Evolutionary conservation across 306 rosid species (phyloP).

Genomic region (Abrus pulchellus): DNA sequence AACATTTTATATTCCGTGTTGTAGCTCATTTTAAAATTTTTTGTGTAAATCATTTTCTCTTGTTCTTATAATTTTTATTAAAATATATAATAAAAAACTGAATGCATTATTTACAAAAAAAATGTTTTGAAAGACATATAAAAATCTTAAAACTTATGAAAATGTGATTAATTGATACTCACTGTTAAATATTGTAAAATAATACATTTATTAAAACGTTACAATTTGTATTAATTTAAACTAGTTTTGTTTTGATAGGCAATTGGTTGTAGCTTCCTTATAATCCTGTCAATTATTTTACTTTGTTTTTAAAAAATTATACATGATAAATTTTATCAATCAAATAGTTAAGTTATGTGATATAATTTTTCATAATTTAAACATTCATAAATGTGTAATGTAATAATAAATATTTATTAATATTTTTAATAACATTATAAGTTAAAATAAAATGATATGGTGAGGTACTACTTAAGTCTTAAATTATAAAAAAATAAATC

Average conservation of each 20-base stretch:
- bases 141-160: not conserved
- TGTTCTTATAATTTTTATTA: no score
- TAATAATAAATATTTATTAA: not conserved
- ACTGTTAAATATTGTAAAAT: not conserved
- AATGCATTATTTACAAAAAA: not conserved
- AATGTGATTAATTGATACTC: not conserved
- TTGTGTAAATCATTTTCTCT: not conserved
- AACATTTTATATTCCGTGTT: not conserved
- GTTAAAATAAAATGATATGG: not conserved
- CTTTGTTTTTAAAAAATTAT: not conserved
- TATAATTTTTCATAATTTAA: not conserved
- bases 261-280: not conserved
- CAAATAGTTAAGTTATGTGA: not conserved
- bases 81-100: not conserved
- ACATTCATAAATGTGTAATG: not conserved
- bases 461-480: not conserved
- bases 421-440: not conserved
- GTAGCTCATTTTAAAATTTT: not conserved
- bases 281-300: no score
- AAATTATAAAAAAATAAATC: not conserved
- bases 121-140: not conserved
- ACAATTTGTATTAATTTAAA: not conserved
- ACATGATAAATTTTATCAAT: not conserved
- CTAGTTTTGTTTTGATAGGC: not conserved
- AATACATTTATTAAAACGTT: not conserved